Conservation (phyloP, 2,329 filamentous ascomycete species). For the Sordariomycetes sp. region DNA sequence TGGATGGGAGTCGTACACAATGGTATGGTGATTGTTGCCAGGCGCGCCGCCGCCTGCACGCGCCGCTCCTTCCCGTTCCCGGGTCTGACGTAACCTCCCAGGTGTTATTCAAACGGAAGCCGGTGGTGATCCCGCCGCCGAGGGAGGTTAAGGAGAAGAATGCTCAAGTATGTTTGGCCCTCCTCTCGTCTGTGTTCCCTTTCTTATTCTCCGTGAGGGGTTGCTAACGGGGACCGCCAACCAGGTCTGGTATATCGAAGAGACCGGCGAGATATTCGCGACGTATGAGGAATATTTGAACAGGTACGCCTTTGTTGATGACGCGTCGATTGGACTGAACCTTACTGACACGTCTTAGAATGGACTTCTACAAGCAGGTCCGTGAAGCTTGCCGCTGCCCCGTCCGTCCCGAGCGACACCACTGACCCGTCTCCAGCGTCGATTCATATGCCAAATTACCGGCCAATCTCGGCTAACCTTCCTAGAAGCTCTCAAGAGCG, state of each 20-base stretch:
- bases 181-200: constrained; percentile 6
- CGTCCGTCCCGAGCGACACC: not conserved
- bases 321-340: not conserved
- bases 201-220: constrained; percentile 6
- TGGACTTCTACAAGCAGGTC: constrained; percentile 91
- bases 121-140: constrained; percentile 68
- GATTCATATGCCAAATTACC: constrained; percentile 93
- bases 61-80: not conserved
- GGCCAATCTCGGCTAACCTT: constrained; percentile 86
- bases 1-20: constrained; percentile 2
- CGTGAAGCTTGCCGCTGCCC: not conserved
- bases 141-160: constrained; percentile 70
- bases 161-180: constrained; percentile 54
- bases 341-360: constrained; percentile 38
- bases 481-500: constrained; percentile 84
- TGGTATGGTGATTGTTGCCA: not conserved
- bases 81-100: constrained; percentile 24
- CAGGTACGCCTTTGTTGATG: constrained; percentile 45
- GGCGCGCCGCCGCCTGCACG: not conserved
- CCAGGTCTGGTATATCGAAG: constrained; percentile 83
- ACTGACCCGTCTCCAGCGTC: constrained; percentile 40
- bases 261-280: constrained; percentile 82
- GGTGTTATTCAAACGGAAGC: constrained; percentile 95
- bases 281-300: constrained; percentile 82
- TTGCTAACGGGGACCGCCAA: constrained; percentile 4